Base-by-base conservation (phyloP, 2,329 filamentous ascomycete species). In the Fusarium subtropicale region DNA sequence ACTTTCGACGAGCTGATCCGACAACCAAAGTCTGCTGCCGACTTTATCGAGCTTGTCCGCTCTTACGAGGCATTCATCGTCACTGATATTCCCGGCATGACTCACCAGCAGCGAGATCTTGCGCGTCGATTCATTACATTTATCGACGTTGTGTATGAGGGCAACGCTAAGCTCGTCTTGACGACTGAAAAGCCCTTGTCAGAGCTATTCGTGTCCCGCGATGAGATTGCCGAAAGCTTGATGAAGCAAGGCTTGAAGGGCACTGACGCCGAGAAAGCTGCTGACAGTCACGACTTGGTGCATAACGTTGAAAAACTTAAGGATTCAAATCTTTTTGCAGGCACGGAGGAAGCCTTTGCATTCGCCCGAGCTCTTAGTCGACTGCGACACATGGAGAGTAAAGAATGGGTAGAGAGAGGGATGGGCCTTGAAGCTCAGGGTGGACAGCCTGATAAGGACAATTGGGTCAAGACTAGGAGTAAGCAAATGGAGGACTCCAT, bases 91-190 rank as follows among this genome's bases (percentile, higher is more conserved):
- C 96, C 96, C 0, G 92, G 91, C 8, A 98, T 99, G 96, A 96
- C 91, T 41, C 88, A 93, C 70, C 88, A 89, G 56, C 89, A 94
- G 76, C 89, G 96, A 22, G 96, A 99, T 81, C 86, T 97, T 39
- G 96, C 96, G 0, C 85, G 96, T 15, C 87, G 96, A 7, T 97
- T 99, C 80, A 99, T 99, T 78, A 99, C 95, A 0, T 97, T 99
- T 74, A 93, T 99, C 70, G 96, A 99, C 78, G 95, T 96, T 8
- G 91, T 97, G 7, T 99, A 99, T 77, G 96, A 99, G 80, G 85
- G 86, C 30, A 88, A 95, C 79, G 94, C 94, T n/a, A 98, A 97
- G 81, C 87, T 99, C 10, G 95, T 98, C 18, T 87, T 99, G 58
- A 99, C 96, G 0, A 94, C 92, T 5, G 93, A 90, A 41, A 92